Percentiles rank a stretch among this genome's conserved stretches.
phyloP scores from a whole-genome alignment of 2,329 filamentous ascomycete genomes.

The Grosmannia serpens region DNA sequence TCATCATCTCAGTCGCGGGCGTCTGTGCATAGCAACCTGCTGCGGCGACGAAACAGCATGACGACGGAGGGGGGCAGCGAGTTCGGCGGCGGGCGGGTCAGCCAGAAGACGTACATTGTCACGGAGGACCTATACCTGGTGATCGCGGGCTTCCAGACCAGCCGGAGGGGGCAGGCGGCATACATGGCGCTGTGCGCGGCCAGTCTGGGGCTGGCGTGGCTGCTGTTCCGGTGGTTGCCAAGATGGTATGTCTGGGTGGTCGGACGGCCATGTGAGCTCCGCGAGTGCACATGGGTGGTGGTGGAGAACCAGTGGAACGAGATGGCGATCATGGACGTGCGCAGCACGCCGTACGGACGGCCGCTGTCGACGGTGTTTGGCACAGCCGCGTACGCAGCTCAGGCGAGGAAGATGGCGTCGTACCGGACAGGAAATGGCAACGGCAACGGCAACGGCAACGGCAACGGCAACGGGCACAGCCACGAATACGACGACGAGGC shows the following conservation, averaged over 20 bases:
- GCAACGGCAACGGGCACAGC: neutral
- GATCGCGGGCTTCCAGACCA: constrained; percentile 82
- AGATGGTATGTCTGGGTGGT: constrained; percentile 70
- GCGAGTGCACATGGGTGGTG: constrained; percentile 79
- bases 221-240: constrained; percentile 83
- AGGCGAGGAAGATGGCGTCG: neutral
- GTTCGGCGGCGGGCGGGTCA: constrained; percentile 47
- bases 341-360: constrained; percentile 39
- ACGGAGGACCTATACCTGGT: constrained; percentile 93
- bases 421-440: neutral
- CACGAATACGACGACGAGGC: constrained; percentile 1
- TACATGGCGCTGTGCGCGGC: constrained; percentile 62
- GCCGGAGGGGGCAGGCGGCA: constrained; percentile 50
- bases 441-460: constrained; percentile 20
- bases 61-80: constrained; percentile 53
- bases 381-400: constrained; percentile 20
- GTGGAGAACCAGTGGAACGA: constrained; percentile 97
- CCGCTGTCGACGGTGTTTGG: constrained; percentile 56
- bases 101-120: constrained; percentile 84
- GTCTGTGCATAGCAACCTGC: constrained; percentile 52
- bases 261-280: constrained; percentile 57
- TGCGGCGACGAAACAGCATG: constrained; percentile 58
- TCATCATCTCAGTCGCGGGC: constrained; percentile 48
- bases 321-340: constrained; percentile 64
- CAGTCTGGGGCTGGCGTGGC: constrained; percentile 68